Evolutionary conservation across 2,329 filamentous ascomycete species (phyloP).

Genomic region (Cryphonectria naterciae): DNA sequence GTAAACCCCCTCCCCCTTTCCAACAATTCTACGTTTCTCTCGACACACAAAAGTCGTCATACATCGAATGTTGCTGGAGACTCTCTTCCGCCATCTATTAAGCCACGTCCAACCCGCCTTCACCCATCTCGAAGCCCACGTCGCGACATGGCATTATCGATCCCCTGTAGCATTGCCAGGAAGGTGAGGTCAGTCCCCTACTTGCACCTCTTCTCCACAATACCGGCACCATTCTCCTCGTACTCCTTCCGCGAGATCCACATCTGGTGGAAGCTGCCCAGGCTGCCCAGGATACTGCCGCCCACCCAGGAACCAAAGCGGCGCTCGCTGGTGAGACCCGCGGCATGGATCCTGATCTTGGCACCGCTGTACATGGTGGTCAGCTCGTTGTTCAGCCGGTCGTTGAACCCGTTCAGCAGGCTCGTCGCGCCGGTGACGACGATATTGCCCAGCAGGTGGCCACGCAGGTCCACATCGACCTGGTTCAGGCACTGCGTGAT

Average conservation of each 20-base stretch:
- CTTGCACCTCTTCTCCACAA: constrained; percentile 97
- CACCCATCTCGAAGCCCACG: not conserved
- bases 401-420: constrained; percentile 88
- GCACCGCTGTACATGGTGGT: constrained; percentile 80
- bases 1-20: not conserved
- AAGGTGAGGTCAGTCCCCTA: constrained; percentile 41
- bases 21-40: not conserved
- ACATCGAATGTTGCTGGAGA: not conserved
- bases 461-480: constrained; percentile 87
- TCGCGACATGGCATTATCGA: not conserved
- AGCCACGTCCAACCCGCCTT: not conserved
- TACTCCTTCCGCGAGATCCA: constrained; percentile 99
- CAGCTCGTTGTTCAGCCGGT: constrained; percentile 85
- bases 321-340: constrained; percentile 83
- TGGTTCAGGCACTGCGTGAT: constrained; percentile 76
- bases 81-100: not conserved
- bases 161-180: not conserved
- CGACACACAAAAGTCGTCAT: not conserved
- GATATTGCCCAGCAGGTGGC: constrained; percentile 82
- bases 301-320: constrained; percentile 96
- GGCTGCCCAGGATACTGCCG: constrained; percentile 89
- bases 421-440: constrained; percentile 90
- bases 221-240: constrained; percentile 86
- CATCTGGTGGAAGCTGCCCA: constrained; percentile 99
- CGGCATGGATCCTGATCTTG: constrained; percentile 85